Evolutionary conservation across 495 filamentous ascomycete species (phyloP), one percentile per base, ranked within the genome.

Genomic region (Copromyces sp.): DNA sequence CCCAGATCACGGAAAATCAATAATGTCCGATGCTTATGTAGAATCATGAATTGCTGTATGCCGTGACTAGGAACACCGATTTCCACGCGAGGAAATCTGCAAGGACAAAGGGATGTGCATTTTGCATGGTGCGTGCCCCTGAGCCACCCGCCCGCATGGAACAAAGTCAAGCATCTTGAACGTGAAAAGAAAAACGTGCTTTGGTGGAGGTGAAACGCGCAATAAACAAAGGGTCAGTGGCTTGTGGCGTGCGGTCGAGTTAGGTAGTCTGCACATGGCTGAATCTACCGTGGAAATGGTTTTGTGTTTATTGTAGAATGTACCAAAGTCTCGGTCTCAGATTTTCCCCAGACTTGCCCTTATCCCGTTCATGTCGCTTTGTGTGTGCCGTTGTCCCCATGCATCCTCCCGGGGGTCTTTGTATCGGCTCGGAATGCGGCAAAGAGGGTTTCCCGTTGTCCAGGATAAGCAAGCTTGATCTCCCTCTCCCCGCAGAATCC

Each of bases 401-500:
- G 0, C 12, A 9, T 8, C 53, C 7, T 12, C 3, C 3, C 1
- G 6, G 14, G 1, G 6, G 3, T 65, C 53, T 35, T 65, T 65
- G 12, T 37, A 17, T 9, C 53, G 53, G 53, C 29, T 35, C 65
- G 12, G 39, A 83, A 79, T 12, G 75, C 74, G 20, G 78, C 73
- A 68, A 72, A 74, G 32, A 82, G 74, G 0, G 53, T 68, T 20
- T 76, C 72, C 72, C 68, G 70, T 68, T 80, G 78, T 7, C 70
- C 71, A 3, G 73, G 73, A 70, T 79, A 79, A 7, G 81, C 82
- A 75, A 80, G 81, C 65, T 70, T 41, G 38, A 84, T 72, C 35
- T 75, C 68, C 20, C 76, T 76, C 37, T 77, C 77, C 65, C 76
- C 78, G 41, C 77, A 78, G 40, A n/a, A 32, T 47, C 73, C 24